A percentile compares a stretch with the other conserved stretches of the same genome.
phyloP scores from a whole-genome alignment of 495 filamentous ascomycete genomes.

The Aspergillus cristatus region DNA sequence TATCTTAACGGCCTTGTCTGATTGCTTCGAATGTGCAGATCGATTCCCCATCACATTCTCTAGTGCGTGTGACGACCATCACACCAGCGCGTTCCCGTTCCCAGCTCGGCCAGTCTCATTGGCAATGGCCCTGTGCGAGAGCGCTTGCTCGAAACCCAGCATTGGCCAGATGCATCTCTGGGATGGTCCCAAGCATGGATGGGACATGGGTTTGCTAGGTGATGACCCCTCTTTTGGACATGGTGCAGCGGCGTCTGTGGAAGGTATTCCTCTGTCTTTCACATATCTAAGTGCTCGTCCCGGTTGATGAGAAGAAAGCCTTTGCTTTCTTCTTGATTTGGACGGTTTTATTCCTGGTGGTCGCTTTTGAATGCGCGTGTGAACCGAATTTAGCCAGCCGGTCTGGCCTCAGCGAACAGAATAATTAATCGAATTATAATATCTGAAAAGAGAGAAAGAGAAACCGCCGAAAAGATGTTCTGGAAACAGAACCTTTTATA shows the following conservation, averaged over 20 bases:
- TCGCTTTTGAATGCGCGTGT: slow-evolving; percentile 16
- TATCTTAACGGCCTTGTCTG: too few relatives aligned
- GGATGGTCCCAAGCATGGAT: too few relatives aligned
- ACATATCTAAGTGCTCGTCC: too few relatives aligned
- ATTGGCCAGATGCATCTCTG: slow-evolving; percentile 35
- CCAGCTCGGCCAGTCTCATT: slow-evolving; percentile 20
- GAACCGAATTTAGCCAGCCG: slow-evolving; percentile 27
- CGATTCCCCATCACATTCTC: slow-evolving; percentile 26
- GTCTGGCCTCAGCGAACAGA: slow-evolving; percentile 23
- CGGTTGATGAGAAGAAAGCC: slow-evolving; percentile 10
- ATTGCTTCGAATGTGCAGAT: slow-evolving; percentile 20
- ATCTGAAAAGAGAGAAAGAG: not conserved
- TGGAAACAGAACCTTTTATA: slow-evolving; percentile 9
- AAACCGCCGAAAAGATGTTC: not conserved
- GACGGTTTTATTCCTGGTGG: too few relatives aligned
- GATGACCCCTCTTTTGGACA: slow-evolving; percentile 22
- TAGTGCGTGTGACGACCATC: slow-evolving; percentile 34
- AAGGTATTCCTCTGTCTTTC: too few relatives aligned
- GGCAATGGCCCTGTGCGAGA: slow-evolving; percentile 22
- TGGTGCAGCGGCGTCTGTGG: too few relatives aligned
- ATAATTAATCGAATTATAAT: not conserved
- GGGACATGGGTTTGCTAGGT: slow-evolving; percentile 10
- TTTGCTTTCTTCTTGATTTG: too few relatives aligned
- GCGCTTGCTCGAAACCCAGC: slow-evolving; percentile 29
- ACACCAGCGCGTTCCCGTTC: slow-evolving; percentile 8